Evolutionary conservation across 176 grass and related monocot genomes (phyloP), one percentile per base, ranked within the genome.

Genomic region (Dactylis glomerata): DNA sequence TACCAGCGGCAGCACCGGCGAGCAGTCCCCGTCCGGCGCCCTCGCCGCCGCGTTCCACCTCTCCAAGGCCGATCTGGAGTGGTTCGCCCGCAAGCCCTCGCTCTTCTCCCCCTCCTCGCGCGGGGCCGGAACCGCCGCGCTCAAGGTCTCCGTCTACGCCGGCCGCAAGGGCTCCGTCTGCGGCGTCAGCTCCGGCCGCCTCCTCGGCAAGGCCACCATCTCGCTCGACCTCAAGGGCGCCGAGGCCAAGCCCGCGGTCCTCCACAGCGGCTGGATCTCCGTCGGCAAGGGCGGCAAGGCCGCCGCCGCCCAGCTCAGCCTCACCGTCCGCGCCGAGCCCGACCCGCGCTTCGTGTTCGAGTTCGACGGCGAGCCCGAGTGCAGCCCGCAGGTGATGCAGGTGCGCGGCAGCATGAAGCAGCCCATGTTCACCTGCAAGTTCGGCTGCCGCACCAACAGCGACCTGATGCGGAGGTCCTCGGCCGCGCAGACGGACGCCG

Each of bases 401-500:
- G 87, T 93, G 28, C 74, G 86, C 24, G 88, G 90, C 27, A 37
- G 5, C 69, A 88, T 91, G 90, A 91, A 86, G 68, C 95, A 97
- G 84, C 95, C 95, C 14, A 92, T 97, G 82, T 97, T 97, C 89
- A 97, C 92, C 27, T 97, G 95, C 95, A 89, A 89, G 82, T 99
- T 99, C 84, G 90, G 90, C 2, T 99, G 93, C 88, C 91, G 96
- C 14, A 90, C 81, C 73, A 85, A 87, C 73, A 90, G 89, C 82
- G 96, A 99, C 81, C 91, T 94, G n/a, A n/a, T n/a, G 47, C 90
- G 91, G 11, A 67, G 87, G n/a, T n/a, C n/a, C 33, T 80, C 90
- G 0, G 78, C 79, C 24, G 74, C 91, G 47, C 87, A 87, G 77
- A 84, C 87, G 67, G 89, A 88, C 5, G 9, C 81, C 38, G 87